Evolutionary conservation across 108 stramenopile species (phyloP), one percentile per base, ranked within the genome.

Genomic region (Cyclotella baltica): DNA sequence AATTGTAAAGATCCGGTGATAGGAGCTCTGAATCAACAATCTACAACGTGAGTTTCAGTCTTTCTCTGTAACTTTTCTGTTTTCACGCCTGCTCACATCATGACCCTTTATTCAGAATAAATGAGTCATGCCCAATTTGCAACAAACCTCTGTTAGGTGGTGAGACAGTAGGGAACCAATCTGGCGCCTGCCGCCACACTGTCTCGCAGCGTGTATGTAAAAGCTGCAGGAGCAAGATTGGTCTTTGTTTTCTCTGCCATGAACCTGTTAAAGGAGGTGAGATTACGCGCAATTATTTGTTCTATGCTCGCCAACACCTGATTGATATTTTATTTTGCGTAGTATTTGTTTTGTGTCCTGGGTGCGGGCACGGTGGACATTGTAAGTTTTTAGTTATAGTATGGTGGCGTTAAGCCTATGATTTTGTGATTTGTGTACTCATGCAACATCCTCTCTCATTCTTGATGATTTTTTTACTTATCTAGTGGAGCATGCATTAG

Each of bases 331-430:
- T 43, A 43, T 10, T 10, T 43, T 10, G 10, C 40, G 13, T 10
- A 43, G 73, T 95, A 22, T 93, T 86, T 85, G 90, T 95, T 20
- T 95, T 90, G 92, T 95, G 94, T 48, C 94, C 92, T n/a, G 94
- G 94, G 52, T 95, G 94, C 53, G 94, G 92, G 55, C 80, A 86
- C 38, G 70, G 70, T 36, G 70, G 70, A 3, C 53, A 56, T 37
- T 55, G 46, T 50, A 22, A 51, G 47, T 28, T 3, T 34, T 51
- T 2, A 29, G n/a, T 33, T 51, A 35, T 18, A 0, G 22, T 15
- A 13, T 66, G 27, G 8, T 16, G 16, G 0, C 4, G 10, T 8
- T 43, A 1, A 4, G 29, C 25, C 18, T 46, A 13, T 33, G 10
- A 13, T 34, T 18, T 37, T 27, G 33, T 38, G 1, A 13, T 63